Conservation (phyloP, 257 asterid genomes). For the Capsicum pubescens region DNA sequence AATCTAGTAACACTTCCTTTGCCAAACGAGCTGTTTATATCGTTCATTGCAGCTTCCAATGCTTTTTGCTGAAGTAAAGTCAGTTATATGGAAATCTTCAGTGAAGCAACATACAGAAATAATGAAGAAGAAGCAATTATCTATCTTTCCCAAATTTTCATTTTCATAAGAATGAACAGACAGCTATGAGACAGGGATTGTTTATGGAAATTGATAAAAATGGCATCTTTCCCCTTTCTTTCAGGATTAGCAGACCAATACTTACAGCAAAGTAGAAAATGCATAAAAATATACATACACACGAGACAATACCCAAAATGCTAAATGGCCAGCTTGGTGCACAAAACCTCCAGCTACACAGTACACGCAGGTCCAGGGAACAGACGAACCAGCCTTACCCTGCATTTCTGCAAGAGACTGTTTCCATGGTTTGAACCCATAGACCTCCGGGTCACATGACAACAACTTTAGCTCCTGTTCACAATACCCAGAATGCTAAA, state of each 20-base stretch:
- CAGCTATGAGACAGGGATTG: too few species aligned
- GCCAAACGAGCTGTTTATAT: conserved; percentile 92
- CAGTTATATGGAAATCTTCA: not conserved
- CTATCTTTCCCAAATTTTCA: not conserved
- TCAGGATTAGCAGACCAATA: too few species aligned
- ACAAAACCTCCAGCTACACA: too few species aligned
- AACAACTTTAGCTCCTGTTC: too few species aligned
- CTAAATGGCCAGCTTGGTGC: too few species aligned
- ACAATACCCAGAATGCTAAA: too few species aligned
- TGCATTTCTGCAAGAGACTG: too few species aligned
- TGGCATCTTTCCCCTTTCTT: too few species aligned
- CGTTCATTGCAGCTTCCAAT: conserved; percentile 94
- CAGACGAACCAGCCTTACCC: too few species aligned
- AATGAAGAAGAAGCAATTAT: not conserved
- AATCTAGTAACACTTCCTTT: conserved; percentile 97
- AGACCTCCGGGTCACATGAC: too few species aligned
- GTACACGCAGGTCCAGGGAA: too few species aligned
- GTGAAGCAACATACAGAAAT: not conserved
- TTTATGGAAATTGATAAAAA: not conserved
- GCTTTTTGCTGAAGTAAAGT: conserved; percentile 77
- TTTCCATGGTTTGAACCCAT: too few species aligned
- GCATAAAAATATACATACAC: not conserved
- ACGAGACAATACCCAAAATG: not conserved
- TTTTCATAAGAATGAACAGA: not conserved
- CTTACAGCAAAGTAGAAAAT: not conserved